Base-by-base conservation (phyloP, 345 rosid genomes). In the Erysimum cheiranthoides region DNA sequence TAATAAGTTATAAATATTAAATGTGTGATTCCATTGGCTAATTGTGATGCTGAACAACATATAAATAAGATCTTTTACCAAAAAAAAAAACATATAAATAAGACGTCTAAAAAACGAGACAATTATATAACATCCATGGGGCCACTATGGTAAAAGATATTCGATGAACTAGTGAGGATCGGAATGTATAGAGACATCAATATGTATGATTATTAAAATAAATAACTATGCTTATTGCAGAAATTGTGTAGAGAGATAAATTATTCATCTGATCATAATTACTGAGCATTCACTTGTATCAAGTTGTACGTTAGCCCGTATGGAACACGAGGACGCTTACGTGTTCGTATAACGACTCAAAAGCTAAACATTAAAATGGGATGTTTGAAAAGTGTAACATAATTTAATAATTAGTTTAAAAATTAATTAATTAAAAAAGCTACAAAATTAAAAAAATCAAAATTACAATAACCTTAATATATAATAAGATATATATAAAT, bases 101-200 rank as follows among this genome's bases (percentile, higher is more conserved):
- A 47, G 10, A 61, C 40, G 40, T 36, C 13, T 17, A 14, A 3
- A 30, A 61, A 51, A 56, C 60, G 78, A 59, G 61, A 51, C 36
- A 49, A 49, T 67, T n/a, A 25, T 40, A 49, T 38, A 67, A 34
- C 54, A 57, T 42, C 11, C 35, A 62, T 38, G 14, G 50, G 60
- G 4, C 61, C 67, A 39, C 52, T 45, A 28, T 47, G 52, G 61
- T 58, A 4, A 46, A 59, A 18, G 14, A 47, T 74, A 74, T 67
- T 67, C 68, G 52, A 75, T 52, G 47, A 59, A 30, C 25, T 16
- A 61, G 13, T 28, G 40, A 52, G 31, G 51, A 69, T 51, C 70
- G n/a, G 69, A 75, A 52, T 42, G 58, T 47, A 61, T 68, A 13
- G 47, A 31, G 64, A 68, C 70, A 68, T 14, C 10, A 31, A 16